These are phyloP conservation scores for Poa annua DNA, from an alignment of 176 grass and related monocot genomes.

Conservation along the genomic window DNA sequence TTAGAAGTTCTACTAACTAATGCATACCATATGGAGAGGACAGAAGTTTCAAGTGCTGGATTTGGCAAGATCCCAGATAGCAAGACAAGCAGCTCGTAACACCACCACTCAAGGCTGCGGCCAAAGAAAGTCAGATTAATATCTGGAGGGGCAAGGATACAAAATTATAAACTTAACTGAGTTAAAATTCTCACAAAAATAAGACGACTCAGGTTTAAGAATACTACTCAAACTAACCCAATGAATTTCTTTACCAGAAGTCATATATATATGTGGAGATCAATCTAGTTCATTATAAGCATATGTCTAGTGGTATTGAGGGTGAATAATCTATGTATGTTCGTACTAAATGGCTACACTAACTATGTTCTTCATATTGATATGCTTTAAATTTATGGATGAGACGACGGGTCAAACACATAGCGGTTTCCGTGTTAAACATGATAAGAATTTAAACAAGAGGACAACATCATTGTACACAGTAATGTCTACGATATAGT, in stretches of 20 bases:
- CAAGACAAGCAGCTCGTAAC: constrained; percentile 63
- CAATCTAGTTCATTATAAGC: no score
- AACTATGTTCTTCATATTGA: no score
- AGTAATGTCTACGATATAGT: no score
- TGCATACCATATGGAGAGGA: constrained; percentile 71
- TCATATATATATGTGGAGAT: not conserved
- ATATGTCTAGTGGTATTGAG: no score
- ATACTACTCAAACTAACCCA: not conserved
- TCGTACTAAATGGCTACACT: no score
- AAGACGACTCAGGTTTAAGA: not conserved
- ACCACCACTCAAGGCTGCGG: constrained; percentile 78
- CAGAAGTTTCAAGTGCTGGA: constrained; percentile 69
- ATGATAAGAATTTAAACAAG: no score
- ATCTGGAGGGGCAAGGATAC: constrained; percentile 4
- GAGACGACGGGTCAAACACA: no score
- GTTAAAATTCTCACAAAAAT: not conserved
- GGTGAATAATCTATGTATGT: no score
- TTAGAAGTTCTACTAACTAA: not conserved
- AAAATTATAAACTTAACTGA: constrained; percentile 10
- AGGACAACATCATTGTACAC: no score
- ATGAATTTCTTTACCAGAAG: not conserved
- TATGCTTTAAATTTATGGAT: no score
- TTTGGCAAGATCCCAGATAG: constrained; percentile 69
- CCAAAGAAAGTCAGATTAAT: constrained; percentile 26
- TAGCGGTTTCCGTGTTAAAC: no score